phyloP scores from a whole-genome alignment of 805 yeast species.

The Candida corydali region DNA sequence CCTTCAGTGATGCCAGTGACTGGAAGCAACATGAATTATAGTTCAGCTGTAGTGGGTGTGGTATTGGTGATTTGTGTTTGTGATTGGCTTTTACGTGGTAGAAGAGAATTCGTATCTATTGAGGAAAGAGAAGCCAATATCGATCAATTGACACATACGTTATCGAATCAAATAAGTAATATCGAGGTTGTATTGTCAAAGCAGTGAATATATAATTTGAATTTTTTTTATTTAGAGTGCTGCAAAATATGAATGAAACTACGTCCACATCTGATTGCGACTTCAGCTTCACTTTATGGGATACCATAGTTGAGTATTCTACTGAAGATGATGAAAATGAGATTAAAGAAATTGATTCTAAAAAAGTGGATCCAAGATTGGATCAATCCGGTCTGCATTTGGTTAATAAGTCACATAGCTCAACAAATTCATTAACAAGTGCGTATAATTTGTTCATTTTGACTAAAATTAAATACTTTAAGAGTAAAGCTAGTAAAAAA shows the following conservation, averaged over 20 bases:
- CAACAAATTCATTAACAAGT: background rate
- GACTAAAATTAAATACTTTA: conserved; percentile 8
- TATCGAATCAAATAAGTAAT: conserved; percentile 20
- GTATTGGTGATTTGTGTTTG: conserved; percentile 39
- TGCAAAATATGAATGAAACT: conserved; percentile 1
- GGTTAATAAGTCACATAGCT: too few species aligned
- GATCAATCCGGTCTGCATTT: too few species aligned
- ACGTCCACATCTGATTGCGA: background rate
- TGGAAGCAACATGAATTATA: conserved; percentile 63
- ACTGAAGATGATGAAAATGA: background rate
- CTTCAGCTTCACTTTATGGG: conserved; percentile 8
- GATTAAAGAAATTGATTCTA: background rate
- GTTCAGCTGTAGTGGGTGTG: conserved; percentile 48
- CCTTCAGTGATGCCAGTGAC: conserved; percentile 55
- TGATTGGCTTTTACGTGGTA: conserved; percentile 50
- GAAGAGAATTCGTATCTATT: conserved; percentile 14
- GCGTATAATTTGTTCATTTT: conserved; percentile 5
- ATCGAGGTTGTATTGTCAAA: conserved; percentile 19
- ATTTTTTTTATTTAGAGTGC: background rate
- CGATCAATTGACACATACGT: conserved; percentile 18
- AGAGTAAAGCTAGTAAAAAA: conserved; percentile 1
- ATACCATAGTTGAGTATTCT: background rate
- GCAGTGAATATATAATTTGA: background rate
- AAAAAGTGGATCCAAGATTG: too few species aligned
- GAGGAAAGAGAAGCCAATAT: conserved; percentile 20